Evolutionary conservation across 2,329 filamentous ascomycete species (phyloP), one percentile per base, ranked within the genome.

Genomic region (Aureobasidium pullulans): DNA sequence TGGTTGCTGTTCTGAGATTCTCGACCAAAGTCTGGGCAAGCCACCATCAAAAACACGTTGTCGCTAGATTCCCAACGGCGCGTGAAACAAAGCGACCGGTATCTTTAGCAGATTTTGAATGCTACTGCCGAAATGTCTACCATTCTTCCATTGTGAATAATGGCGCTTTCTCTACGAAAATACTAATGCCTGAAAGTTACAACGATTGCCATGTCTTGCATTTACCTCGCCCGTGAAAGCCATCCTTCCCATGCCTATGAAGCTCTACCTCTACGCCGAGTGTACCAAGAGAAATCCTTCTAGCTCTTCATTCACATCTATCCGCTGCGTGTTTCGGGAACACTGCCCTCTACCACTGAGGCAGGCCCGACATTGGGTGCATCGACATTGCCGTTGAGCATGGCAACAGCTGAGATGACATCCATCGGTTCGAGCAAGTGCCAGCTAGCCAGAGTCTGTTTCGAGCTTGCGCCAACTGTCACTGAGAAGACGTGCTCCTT

Each of bases 401-500:
- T 61, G 13, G 68, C 69, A 53, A 72, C 65, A 39, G 67, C 66
- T 8, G 70, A 71, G 66, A 97, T 87, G 59, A 97, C 91, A 72
- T 97, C 92, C 60, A 85, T 79, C 0, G 94, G 91, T 71, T 96
- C 92, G 8, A 95, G 80, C 10, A 97, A 77, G 73, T 96, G 92
- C 86, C 90, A 96, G 65, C 85, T 86, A 15, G 94, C 94, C 59
- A 95, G 79, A 2, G 94, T 97, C 68, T 91, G 87, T 79, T 96
- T 96, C 59, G 88, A 92, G 73, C 88, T 94, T 5, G 91, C 88
- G 2, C 94, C 94, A 2, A 97, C 90, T 0, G 91, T 96, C 44
- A 96, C 90, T 1, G 90, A 90, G 75, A 95, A 97, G 63, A 96
- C 84, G 68, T 91, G 84, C 37, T 90, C 71, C 74, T 75, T 63